Base-by-base conservation (phyloP, 2,329 filamentous ascomycete species). In the Daldinia sp. region DNA sequence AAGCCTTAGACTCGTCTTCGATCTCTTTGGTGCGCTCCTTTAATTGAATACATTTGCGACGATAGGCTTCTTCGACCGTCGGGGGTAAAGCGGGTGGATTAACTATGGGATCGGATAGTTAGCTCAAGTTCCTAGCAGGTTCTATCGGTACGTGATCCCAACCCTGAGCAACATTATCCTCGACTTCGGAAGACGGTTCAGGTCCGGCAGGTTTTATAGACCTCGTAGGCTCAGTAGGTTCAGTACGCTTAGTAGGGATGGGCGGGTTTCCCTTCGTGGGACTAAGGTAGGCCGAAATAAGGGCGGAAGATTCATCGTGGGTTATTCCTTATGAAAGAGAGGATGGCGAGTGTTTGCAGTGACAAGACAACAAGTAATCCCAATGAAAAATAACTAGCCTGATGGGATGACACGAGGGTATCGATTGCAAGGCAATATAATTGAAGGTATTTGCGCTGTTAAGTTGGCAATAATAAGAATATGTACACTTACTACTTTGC, bases 11-110 rank as follows among this genome's bases (percentile, higher is more conserved):
- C 74, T 93, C 90, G 63, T 93, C 89, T 76, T 98, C 94, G 71
- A 98, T 92, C 76, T 97, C 94, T 76, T 89, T 91, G 67, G 95
- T 92, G 64, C 95, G 91, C 72, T 92, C 91, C 80, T 96, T 96
- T 19, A 99, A 86, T 72, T 96, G 91, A 75, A 97, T 93, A 78
- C 94, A 98, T 87, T 99, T 98, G 68, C 92, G 88, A 73, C 95
- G 93, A 79, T 98, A 99, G 51, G 94, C 94, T 76, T 94, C 90
- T 79, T 99, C 94, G 66, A 98, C 93, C 13, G 93, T 96, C 13
- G 95, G 94, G 17, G 94, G 93, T 3, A 90, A 82, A 37, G 86
- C 79, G 13, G 87, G 86, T 27, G 86, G 86, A 56, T 86, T 81
- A 64, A 80, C 79, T 75, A 73, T 32, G 47, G 43, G 70, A 68